These are phyloP conservation scores for Scenedesmus sp. DNA, from an alignment of 163 green algal genomes.

Conservation along the genomic window DNA sequence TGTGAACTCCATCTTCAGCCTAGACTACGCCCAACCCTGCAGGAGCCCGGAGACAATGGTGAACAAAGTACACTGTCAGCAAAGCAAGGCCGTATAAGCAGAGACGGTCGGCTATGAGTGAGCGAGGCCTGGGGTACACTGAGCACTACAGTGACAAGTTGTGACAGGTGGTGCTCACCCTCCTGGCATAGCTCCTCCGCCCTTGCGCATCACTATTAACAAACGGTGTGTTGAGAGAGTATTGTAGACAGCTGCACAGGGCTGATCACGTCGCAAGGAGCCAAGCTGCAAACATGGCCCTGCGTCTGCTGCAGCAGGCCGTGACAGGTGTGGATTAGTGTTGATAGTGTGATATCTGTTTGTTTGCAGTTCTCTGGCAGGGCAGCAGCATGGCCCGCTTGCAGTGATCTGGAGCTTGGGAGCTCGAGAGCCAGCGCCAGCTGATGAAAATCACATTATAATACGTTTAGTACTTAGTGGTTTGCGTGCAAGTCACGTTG, in stretches of 20 bases:
- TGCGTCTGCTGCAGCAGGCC: constrained; percentile 43
- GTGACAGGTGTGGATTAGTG: constrained; percentile 17
- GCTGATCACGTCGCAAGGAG: background rate
- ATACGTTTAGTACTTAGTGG: background rate
- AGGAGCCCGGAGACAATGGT: too few species aligned
- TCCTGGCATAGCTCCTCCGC: background rate
- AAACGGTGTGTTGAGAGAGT: background rate
- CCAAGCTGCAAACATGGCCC: background rate
- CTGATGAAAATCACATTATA: background rate
- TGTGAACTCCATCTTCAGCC: background rate
- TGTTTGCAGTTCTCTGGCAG: background rate
- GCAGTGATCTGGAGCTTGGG: background rate
- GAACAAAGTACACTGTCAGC: too few species aligned
- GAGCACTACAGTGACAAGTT: background rate
- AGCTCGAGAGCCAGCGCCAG: background rate
- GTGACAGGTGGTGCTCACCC: background rate
- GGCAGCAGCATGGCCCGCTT: constrained; percentile 5
- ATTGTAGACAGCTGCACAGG: background rate
- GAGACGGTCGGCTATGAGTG: too few species aligned
- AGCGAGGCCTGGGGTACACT: background rate
- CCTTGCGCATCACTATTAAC: background rate
- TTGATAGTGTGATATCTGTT: background rate
- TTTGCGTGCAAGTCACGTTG: background rate
- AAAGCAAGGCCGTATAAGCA: too few species aligned
- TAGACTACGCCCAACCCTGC: background rate